Evolutionary conservation across 2,329 filamentous ascomycete species (phyloP), one percentile per base, ranked within the genome.

Genomic region (Fusarium xyrophilum): DNA sequence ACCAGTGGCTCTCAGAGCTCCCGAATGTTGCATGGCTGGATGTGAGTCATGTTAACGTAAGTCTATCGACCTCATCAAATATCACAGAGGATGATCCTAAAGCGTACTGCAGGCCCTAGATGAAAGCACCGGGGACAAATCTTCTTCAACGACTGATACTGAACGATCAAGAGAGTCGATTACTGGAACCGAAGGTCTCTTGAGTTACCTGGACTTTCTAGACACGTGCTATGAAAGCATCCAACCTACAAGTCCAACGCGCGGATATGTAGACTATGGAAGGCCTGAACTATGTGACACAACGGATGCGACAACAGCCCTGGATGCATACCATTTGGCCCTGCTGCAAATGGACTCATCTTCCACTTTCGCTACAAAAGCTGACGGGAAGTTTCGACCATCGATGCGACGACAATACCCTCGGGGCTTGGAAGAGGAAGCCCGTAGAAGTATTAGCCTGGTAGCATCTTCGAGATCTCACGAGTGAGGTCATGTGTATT

Each of bases 221-320:
- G 23, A 13, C 17, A 44, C 19, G 6, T 53, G 27, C 12, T 23
- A 33, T 9, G n/a, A 44, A 2, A 14, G 5, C 21, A 17, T 25
- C 4, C 28, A 32, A 13, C 15, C 38, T n/a, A 25, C 36, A n/a
- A 46, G 36, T 33, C 12, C 21, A n/a, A 23, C 21, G 12, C 9
- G 2, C 3, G 43, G 25, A 30, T 46, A 21, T 21, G 1, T 23
- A 53, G 10, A 15, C 28, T n/a, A 32, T 4, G 21, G 23, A 33
- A n/a, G 10, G 2, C 13, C 6, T 19, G 36, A n/a, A 9, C 3
- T 14, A 7, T 0, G n/a, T 7, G 6, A 1, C 19, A 2, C 28
- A 7, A 11, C 19, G 6, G 21, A 53, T 4, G 2, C 8, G 6
- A 14, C 17, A 53, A 11, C 17, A 3, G 3, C 5, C 14, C 43